These are phyloP conservation scores for Thermothielavioides terrestris DNA, from an alignment of 495 filamentous ascomycete species.

Conservation along the genomic window DNA sequence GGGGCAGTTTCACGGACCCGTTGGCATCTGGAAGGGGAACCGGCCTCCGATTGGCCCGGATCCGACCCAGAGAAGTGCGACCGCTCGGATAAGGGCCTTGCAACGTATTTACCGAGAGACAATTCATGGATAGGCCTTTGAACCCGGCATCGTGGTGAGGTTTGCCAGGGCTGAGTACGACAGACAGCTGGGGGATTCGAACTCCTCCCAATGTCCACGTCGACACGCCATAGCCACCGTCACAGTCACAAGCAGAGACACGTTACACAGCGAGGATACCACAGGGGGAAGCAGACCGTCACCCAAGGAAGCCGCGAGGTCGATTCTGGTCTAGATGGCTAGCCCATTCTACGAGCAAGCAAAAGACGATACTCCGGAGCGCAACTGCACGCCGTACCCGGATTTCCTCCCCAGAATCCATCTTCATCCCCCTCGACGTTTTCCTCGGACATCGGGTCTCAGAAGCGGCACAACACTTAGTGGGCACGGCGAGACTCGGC, in stretches of 20 bases:
- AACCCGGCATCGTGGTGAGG: too few relatives aligned
- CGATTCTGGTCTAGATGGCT: constrained; percentile 10
- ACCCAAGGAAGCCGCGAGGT: constrained; percentile 8
- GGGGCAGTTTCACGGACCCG: too few relatives aligned
- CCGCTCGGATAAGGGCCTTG: neutral
- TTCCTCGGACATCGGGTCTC: constrained; percentile 1
- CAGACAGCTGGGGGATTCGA: too few relatives aligned
- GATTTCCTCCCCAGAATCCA: constrained; percentile 8
- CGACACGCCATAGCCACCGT: neutral
- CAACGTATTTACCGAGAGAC: too few relatives aligned
- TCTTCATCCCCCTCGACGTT: constrained; percentile 9
- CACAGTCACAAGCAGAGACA: too few relatives aligned
- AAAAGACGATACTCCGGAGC: neutral
- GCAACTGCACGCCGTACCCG: neutral
- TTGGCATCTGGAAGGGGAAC: too few relatives aligned
- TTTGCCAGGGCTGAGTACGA: too few relatives aligned
- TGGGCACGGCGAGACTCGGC: constrained; percentile 88
- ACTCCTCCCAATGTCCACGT: neutral
- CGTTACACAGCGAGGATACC: too few relatives aligned
- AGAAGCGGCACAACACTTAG: constrained; percentile 40
- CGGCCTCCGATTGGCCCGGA: neutral
- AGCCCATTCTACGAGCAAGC: neutral
- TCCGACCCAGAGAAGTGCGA: neutral
- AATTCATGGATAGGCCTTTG: too few relatives aligned
- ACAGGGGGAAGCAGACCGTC: too few relatives aligned